A percentile compares a stretch with the other conserved stretches of the same genome.
Evolutionary conservation across 129 eudicot species (phyloP).

Genomic region (Lactuca sativa): DNA sequence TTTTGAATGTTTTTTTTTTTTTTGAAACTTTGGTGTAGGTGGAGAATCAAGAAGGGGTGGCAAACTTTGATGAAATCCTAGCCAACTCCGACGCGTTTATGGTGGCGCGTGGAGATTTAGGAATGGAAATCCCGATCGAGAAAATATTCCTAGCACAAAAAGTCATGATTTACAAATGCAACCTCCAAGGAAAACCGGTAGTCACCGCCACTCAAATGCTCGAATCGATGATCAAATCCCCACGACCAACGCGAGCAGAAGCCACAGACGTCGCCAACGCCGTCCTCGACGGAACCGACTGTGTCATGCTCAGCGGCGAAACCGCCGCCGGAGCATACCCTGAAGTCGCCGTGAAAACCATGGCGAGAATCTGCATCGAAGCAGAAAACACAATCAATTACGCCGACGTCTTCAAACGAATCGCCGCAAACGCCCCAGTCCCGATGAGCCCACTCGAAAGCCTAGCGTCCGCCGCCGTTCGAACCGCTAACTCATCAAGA

Average conservation of each 20-base stretch:
- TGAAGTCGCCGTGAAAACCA: constrained; percentile 58
- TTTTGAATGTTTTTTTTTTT: neutral
- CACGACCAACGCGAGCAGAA: constrained; percentile 81
- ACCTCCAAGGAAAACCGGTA: constrained; percentile 65
- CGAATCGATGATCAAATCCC: constrained; percentile 84
- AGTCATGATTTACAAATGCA: constrained; percentile 70
- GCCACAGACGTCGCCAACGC: constrained; percentile 84
- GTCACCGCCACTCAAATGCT: constrained; percentile 85
- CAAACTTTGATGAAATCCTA: constrained; percentile 65
- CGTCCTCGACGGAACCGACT: constrained; percentile 78
- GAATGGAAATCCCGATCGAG: constrained; percentile 79
- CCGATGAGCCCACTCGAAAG: constrained; percentile 83
- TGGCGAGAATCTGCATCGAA: constrained; percentile 72
- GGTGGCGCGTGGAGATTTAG: constrained; percentile 79
- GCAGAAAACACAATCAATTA: constrained; percentile 62
- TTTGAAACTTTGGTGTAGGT: constrained; percentile 38
- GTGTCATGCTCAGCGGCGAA: constrained; percentile 84
- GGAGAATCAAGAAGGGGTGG: constrained; percentile 81
- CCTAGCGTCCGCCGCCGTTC: constrained; percentile 66
- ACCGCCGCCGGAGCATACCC: constrained; percentile 88
- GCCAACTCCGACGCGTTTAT: constrained; percentile 70
- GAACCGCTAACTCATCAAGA: constrained; percentile 57
- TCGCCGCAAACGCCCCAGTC: constrained; percentile 52
- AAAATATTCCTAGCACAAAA: constrained; percentile 77
- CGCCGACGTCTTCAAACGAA: constrained; percentile 47